phyloP scores from a whole-genome alignment of 2,329 filamentous ascomycete genomes.

The Penicillium sp. region DNA sequence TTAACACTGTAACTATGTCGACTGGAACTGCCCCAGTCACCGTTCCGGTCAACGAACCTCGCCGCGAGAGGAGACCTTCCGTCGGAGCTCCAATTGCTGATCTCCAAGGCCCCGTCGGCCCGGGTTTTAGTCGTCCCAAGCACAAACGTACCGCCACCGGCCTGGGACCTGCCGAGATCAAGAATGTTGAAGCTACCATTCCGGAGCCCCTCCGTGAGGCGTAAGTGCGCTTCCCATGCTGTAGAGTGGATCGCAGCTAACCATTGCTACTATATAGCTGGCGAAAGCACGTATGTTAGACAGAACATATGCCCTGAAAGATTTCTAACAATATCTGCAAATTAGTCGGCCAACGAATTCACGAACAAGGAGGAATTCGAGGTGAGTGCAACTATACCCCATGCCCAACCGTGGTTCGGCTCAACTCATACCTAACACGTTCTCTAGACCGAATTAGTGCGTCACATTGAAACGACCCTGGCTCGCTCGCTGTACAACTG shows the following conservation, averaged over 20 bases:
- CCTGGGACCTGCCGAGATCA: constrained; percentile 88
- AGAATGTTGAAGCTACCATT: constrained; percentile 86
- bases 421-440: constrained; percentile 2
- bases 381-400: constrained; percentile 34
- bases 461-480: constrained; percentile 93
- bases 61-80: constrained; percentile 77
- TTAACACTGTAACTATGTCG: background rate
- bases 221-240: constrained; percentile 55
- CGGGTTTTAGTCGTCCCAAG: constrained; percentile 85
- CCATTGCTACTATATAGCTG: constrained; percentile 46
- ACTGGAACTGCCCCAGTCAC: background rate
- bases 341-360: constrained; percentile 68
- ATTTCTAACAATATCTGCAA: constrained; percentile 4
- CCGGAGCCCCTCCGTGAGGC: constrained; percentile 84
- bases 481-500: constrained; percentile 98
- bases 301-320: background rate
- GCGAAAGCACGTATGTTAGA: constrained; percentile 58
- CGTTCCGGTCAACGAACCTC: constrained; percentile 26
- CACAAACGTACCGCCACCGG: constrained; percentile 97
- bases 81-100: constrained; percentile 81
- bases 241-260: constrained; percentile 18
- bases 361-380: constrained; percentile 77
- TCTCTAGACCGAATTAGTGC: constrained; percentile 76
- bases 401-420: background rate
- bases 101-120: constrained; percentile 82